Base-by-base conservation (phyloP, 768 basidiomycete genomes). In the Strobilomyces confusus region DNA sequence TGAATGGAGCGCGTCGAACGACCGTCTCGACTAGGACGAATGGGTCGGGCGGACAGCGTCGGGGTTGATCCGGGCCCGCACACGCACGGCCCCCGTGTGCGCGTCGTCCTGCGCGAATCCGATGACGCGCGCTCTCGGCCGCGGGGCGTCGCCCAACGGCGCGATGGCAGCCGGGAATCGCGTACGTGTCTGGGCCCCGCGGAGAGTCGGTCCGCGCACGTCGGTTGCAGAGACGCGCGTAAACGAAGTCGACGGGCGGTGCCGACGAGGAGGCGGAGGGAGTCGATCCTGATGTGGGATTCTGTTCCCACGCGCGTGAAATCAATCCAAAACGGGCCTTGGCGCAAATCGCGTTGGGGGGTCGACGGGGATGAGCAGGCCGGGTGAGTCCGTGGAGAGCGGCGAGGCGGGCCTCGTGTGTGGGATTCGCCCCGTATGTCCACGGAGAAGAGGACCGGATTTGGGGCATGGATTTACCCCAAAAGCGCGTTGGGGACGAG, bases 231-330 rank as follows among this genome's bases (percentile, higher is more conserved):
- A 34, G 33, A 34, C 33, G 33, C 5, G 9, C 29, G 29, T 34
- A 34, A 12, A 36, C 34, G 34, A 15, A 7, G 5, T 6, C 34
- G 34, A 36, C 34, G 34, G 29, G 29, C 29, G 29, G 29, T 29
- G 29, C 15, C 34, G 34, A 36, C 34, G 34, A 36, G 15, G 34
- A 36, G 11, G 2, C 11, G 11, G 13, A 12, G 61, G 55, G 85
- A 83, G 11, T 87, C 82, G 12, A 67, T 88, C n/a, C 83, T 84
- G 57, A 70, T 86, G 44, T 85, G 80, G 47, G 61, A 14, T 56
- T 63, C 68, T 1, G 64, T 64, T 12, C 75, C 80, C 1, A 84
- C 80, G 1, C 72, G 72, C 0, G 60, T 70, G 32, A 83, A 84
- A 0, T 72, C 46, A 42, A 40, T 68, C 67, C 54, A 58, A 54